Evolutionary conservation across 2,329 filamentous ascomycete genomes (phyloP), one percentile per base, ranked within the genome.

Genomic region (Trichoderma koningii): DNA sequence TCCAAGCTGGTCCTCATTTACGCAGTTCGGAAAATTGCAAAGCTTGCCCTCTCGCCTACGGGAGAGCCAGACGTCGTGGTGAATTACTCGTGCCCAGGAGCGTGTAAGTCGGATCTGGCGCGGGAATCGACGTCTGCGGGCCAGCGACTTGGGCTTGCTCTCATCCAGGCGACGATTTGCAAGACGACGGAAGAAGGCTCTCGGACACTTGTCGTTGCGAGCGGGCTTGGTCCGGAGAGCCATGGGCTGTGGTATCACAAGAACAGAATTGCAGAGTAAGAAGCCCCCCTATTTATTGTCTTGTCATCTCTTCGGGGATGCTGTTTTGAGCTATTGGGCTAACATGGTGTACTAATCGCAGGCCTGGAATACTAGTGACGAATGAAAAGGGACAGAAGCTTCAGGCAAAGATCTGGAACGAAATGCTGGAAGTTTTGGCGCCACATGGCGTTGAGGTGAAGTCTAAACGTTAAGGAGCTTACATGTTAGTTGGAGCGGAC

Each of bases 211-310:
- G 56, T 52, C 15, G 53, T 53, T 47, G 41, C 28, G 26, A 62
- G n/a, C 12, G 34, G 55, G 1, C 48, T 61, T 38, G 63, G 26
- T 14, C 38, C 15, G 14, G 38, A 62, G 19, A 62, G 63, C 7
- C 48, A 62, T 34, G 56, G 48, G 23, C 30, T 53, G 6, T 65
- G 26, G 38, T 34, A 52, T 48, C 48, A 55, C 41, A 62, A 41
- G 41, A 50, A 53, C 28, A 47, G 21, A 17, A 52, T 62, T 48
- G 63, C 30, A 9, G 56, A 62, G 48, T 65, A 55, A 55, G 56
- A 15, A n/a, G 17, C 14, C 28, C n/a, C 26, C 34, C 12, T 17
- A 21, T 5, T 7, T 14, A 14, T 45, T 5, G 10, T 1, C 7
- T 23, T 52, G 10, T 17, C 17, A n/a, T n/a, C 17, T 3, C 5